A percentile compares a stretch with the other conserved stretches of the same genome.
phyloP scores from a whole-genome alignment of 306 rosid genomes.

The Prunus dulcis region DNA sequence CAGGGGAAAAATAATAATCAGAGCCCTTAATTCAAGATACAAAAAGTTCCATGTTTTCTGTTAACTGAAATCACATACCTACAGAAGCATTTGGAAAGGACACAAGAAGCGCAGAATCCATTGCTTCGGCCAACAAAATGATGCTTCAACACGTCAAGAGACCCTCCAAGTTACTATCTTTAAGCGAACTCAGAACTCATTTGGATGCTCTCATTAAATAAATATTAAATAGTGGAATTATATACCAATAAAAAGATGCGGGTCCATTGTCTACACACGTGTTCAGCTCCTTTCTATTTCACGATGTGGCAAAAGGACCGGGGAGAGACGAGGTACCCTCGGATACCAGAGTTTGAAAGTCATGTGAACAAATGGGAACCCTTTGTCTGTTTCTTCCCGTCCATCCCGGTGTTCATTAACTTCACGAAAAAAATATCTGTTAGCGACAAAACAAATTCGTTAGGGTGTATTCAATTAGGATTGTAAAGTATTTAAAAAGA shows the following conservation, averaged over 20 bases:
- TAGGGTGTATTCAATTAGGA: too few species aligned
- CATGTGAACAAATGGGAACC: too few species aligned
- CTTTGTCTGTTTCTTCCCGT: neutral
- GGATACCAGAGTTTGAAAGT: too few species aligned
- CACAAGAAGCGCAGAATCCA: slow-evolving; percentile 42
- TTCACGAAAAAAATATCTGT: too few species aligned
- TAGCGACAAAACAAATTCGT: too few species aligned
- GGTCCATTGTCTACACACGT: neutral
- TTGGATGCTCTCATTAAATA: neutral
- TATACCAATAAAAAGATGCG: neutral
- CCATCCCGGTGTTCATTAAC: too few species aligned
- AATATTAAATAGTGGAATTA: neutral
- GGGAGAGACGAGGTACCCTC: too few species aligned
- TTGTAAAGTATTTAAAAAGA: too few species aligned
- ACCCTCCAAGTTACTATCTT: too few species aligned
- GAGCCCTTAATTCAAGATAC: slow-evolving; percentile 4
- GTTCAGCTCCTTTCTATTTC: neutral
- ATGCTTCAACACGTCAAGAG: neutral
- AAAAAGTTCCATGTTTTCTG: neutral
- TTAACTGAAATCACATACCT: slow-evolving; percentile 27
- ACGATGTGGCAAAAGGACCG: neutral
- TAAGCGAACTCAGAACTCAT: too few species aligned
- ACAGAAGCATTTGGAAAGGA: slow-evolving; percentile 28
- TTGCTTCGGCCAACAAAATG: slow-evolving; percentile 8
- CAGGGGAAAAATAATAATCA: neutral